These are phyloP conservation scores for Lavandula angustifolia DNA, from an alignment of 257 asterid genomes.

Conservation along the genomic window DNA sequence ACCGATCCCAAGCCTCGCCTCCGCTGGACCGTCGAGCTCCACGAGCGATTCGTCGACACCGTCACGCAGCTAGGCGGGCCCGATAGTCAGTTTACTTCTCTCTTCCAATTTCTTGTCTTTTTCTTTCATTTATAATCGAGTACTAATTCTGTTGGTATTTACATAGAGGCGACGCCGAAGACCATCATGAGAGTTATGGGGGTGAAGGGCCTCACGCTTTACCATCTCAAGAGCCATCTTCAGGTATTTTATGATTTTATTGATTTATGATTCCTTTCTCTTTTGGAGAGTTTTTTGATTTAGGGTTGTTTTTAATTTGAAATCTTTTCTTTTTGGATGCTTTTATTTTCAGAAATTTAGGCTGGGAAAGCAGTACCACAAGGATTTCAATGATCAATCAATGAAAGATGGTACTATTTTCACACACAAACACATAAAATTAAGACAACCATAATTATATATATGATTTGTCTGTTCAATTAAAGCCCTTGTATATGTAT, in stretches of 20 bases:
- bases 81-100: conserved; percentile 51
- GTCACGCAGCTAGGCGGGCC: conserved; percentile 95
- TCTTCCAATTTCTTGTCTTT: not conserved
- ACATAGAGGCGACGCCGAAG: conserved; percentile 92
- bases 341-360: conserved; percentile 67
- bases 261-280: not conserved
- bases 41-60: conserved; percentile 90
- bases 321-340: not conserved
- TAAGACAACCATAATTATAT: not conserved
- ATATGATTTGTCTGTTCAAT: too few relatives aligned
- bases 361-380: conserved; percentile 98
- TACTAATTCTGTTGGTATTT: not conserved
- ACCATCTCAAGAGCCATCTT: conserved; percentile 99
- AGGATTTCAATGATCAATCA: conserved; percentile 90
- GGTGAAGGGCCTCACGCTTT: conserved; percentile 91
- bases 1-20: conserved; percentile 96
- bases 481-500: not conserved
- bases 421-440: not conserved
- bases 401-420: conserved; percentile 70
- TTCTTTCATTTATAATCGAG: not conserved
- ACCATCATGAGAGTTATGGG: conserved; percentile 99
- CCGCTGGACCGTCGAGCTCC: conserved; percentile 92
- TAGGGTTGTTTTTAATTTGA: not conserved
- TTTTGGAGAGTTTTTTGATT: not conserved
- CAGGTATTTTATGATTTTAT: conserved; percentile 70